Percentiles rank a stretch among this genome's conserved stretches.
phyloP scores from a whole-genome alignment of 495 filamentous ascomycete species.

The Trichocladium antarcticum region DNA sequence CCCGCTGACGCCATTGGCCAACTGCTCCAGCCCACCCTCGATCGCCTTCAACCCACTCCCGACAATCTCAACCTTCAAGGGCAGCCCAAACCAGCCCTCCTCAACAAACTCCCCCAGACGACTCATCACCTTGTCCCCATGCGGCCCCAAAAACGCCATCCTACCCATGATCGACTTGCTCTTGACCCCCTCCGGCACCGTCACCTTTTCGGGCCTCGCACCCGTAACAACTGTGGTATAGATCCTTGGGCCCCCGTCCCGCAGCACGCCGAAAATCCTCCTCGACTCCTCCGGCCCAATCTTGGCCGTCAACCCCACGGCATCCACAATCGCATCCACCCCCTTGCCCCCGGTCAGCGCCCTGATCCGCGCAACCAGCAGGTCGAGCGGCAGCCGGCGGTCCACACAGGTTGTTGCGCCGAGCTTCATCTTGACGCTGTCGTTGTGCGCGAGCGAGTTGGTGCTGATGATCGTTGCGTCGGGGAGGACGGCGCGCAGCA shows the following conservation, averaged over 20 bases:
- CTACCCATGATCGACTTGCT: conserved; percentile 16
- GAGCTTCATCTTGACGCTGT: conserved; percentile 15
- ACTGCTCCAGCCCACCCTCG: conserved; percentile 20
- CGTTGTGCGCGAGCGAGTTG: conserved; percentile 29
- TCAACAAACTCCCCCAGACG: conserved; percentile 18
- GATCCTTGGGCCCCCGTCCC: conserved; percentile 24
- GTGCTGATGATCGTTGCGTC: conserved; percentile 28
- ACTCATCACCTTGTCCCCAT: conserved; percentile 7
- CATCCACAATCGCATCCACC: conserved; percentile 35
- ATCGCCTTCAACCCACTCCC: conserved; percentile 26
- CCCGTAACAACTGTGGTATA: conserved; percentile 30
- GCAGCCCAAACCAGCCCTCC: conserved; percentile 19
- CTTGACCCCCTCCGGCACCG: conserved; percentile 19
- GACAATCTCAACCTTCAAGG: conserved; percentile 21
- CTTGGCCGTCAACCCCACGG: conserved; percentile 2
- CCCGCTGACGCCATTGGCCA: conserved; percentile 27
- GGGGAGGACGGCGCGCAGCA: conserved; percentile 30
- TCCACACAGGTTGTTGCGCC: conserved; percentile 30
- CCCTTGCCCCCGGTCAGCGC: conserved; percentile 24
- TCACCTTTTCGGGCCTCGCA: background rate
- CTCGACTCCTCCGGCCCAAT: conserved; percentile 10
- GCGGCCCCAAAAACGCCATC: conserved; percentile 15
- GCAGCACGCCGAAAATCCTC: conserved; percentile 12
- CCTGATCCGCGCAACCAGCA: conserved; percentile 15
- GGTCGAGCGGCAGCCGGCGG: conserved; percentile 11